Percentiles rank a stretch among this genome's conserved stretches.
These are phyloP conservation scores for Penicillium corylophilum DNA, from an alignment of 2,329 filamentous ascomycete genomes.

Conservation along the genomic window DNA sequence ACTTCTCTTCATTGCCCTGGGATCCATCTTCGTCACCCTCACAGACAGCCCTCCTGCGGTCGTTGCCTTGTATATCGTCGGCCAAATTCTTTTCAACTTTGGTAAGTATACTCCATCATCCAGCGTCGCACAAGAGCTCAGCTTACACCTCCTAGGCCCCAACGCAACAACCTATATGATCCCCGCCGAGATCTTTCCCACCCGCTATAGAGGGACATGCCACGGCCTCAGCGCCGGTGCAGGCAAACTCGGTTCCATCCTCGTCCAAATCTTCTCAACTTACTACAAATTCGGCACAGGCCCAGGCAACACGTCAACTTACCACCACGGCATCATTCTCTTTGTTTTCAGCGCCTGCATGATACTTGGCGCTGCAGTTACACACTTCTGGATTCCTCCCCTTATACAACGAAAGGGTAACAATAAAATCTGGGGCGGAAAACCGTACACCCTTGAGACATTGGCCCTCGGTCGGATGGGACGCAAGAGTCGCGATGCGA, in stretches of 20 bases:
- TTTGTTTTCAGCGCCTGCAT: constrained; percentile 45
- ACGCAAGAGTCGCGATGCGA: constrained; percentile 35
- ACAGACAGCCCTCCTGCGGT: constrained; percentile 37
- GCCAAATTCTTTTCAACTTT: constrained; percentile 51
- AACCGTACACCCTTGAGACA: constrained; percentile 40
- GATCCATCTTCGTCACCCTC: constrained; percentile 42
- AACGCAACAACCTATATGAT: constrained; percentile 49
- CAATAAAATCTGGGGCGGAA: constrained; percentile 35
- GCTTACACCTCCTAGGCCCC: constrained; percentile 26
- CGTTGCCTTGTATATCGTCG: constrained; percentile 46
- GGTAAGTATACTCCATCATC: constrained; percentile 30
- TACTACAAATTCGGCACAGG: constrained; percentile 42
- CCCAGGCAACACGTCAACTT: constrained; percentile 31
- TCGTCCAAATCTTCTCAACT: constrained; percentile 41
- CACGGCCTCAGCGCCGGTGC: constrained; percentile 55
- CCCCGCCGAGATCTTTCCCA: constrained; percentile 58
- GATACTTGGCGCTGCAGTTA: constrained; percentile 41
- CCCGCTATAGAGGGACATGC: constrained; percentile 53
- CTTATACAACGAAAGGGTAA: constrained; percentile 31
- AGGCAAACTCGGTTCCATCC: constrained; percentile 54
- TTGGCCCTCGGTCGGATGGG: constrained; percentile 40
- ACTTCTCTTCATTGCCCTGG: constrained; percentile 44
- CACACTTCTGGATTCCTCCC: constrained; percentile 43
- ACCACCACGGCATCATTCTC: constrained; percentile 41
- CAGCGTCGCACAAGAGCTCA: not conserved